A percentile compares a stretch with the other conserved stretches of the same genome.
These are phyloP conservation scores for Metschnikowia vanudenii DNA, from an alignment of 805 yeast species.

Conservation along the genomic window DNA sequence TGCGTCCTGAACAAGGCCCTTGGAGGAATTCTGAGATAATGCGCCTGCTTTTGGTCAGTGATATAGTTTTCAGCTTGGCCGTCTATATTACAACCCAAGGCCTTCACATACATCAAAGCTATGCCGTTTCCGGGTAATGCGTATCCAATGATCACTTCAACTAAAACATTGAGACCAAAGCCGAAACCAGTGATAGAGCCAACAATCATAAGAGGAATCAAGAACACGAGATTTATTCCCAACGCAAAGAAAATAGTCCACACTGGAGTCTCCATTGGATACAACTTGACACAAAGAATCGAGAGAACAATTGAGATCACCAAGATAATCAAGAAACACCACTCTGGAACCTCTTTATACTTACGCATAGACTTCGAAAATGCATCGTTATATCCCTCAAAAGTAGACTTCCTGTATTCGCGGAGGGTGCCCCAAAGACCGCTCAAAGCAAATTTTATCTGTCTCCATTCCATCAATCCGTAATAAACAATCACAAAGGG, in stretches of 20 bases:
- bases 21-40: constrained; percentile 44
- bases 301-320: constrained; percentile 33
- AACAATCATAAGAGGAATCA: constrained; percentile 40
- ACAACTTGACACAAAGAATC: constrained; percentile 36
- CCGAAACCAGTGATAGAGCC: constrained; percentile 35
- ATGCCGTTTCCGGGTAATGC: constrained; percentile 48
- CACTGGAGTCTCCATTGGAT: constrained; percentile 44
- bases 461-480: constrained; percentile 13
- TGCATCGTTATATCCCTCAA: constrained; percentile 34
- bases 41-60: constrained; percentile 45
- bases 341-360: constrained; percentile 41
- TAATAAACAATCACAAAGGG: constrained; percentile 27
- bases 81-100: constrained; percentile 47
- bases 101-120: constrained; percentile 48
- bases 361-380: constrained; percentile 35
- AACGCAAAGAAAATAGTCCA: constrained; percentile 41
- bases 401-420: constrained; percentile 25
- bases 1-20: constrained; percentile 43
- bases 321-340: constrained; percentile 40
- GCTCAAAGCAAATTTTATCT: constrained; percentile 16
- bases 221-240: constrained; percentile 37
- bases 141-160: constrained; percentile 43
- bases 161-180: constrained; percentile 42
- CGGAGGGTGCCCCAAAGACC: constrained; percentile 17
- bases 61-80: constrained; percentile 48